Base-by-base conservation (phyloP, 2,329 filamentous ascomycete genomes). In the Sporothrix euskadiensis region DNA sequence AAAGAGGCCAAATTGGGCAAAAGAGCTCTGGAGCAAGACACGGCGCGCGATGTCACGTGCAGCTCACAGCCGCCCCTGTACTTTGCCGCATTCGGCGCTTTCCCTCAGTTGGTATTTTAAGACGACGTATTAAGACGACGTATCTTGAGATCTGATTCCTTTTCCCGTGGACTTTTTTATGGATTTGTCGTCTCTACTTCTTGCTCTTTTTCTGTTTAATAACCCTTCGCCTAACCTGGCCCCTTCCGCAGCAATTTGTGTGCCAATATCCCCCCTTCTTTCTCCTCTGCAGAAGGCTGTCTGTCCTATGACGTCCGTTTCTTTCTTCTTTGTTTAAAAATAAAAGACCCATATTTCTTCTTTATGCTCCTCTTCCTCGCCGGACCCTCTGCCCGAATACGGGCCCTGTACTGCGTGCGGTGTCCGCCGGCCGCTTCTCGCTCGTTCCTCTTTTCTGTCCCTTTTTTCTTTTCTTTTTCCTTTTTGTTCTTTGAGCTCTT, bases 1-100 rank as follows among this genome's bases (percentile, higher is more conserved):
- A 54, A 22, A 69, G 44, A 69, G 30, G 47, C 66, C 66, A 54
- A 39, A 54, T 47, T 49, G 30, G 65, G 44, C 26, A 12, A 35
- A 68, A 26, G 41, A 35, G 44, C 41, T 52, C 22, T 49, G 44
- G n/a, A 65, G 41, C 30, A 30, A 52, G 66, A 39, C 47, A 69
- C 66, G 19, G 44, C 10, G 66, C 66, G 66, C 44, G 66, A 54
- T 54, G 47, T 69, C 66, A 69, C 66, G 66, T 69, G 66, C 47
- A 26, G 30, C 26, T 22, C 59, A 47, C 4, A 41, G 26, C 30
- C 66, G 44, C 65, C 65, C 44, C 44, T 66, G 61, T 49, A 26
- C 49, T 39, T 71, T 22, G 54, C 54, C 68, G 26, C 52, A 41
- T 70, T 57, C 35, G 68, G 47, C 47, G 12, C 19, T 70, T n/a